Conservation (phyloP, 2,329 filamentous ascomycete species). For the Tolypocladium nubicola region DNA sequence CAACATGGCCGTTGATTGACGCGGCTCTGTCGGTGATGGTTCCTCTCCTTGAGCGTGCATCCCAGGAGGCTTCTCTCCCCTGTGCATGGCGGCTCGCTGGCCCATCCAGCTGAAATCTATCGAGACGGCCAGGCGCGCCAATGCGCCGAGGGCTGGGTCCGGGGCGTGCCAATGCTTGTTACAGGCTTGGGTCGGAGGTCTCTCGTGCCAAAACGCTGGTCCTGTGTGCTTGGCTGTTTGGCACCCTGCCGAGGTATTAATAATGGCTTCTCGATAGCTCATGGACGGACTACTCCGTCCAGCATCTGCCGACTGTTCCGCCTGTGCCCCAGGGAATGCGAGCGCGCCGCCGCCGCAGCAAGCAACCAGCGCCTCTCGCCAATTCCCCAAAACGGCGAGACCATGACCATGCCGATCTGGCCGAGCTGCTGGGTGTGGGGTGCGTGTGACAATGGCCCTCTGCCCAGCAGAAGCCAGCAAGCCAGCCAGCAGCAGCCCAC, state of each 20-base stretch:
- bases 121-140: neutral
- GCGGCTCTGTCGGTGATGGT: neutral
- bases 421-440: neutral
- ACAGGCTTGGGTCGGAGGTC: neutral
- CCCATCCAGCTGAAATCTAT: neutral
- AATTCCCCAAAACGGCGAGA: neutral
- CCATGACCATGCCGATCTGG: conserved; percentile 1
- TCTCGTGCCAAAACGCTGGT: neutral
- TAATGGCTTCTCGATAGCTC: neutral
- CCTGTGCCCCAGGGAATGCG: neutral
- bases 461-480: no score
- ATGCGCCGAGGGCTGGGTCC: neutral
- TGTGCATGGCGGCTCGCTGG: neutral
- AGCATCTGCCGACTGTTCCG: neutral
- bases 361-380: neutral
- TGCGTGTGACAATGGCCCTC: neutral
- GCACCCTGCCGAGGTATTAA: neutral
- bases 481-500: no score
- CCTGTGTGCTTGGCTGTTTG: neutral
- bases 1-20: neutral
- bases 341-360: neutral
- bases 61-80: neutral
- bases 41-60: no score
- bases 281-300: neutral
- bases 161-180: neutral